Conservation (phyloP, 768 basidiomycete species). For the Panellus pusillus region DNA sequence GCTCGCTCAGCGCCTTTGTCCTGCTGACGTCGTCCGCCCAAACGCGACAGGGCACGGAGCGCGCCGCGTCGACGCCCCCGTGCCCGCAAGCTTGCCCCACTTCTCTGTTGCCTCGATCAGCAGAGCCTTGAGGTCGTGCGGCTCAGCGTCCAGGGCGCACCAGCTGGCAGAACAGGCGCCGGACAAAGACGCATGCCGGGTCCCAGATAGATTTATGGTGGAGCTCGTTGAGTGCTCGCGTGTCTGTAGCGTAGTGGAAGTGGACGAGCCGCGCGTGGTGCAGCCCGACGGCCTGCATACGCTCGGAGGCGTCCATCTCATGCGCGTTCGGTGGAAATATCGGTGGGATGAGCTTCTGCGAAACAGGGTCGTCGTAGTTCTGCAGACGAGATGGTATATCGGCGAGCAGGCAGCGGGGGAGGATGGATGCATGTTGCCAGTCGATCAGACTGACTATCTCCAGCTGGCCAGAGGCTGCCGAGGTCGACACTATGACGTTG, state of each 20-base stretch:
- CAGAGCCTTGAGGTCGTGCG: conserved; percentile 42
- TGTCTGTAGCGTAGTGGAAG: no score
- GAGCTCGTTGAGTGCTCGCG: conserved; percentile 11
- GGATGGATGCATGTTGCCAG: conserved; percentile 58
- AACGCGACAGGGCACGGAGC: conserved; percentile 47
- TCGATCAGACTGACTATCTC: conserved; percentile 46
- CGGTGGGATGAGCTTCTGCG: no score
- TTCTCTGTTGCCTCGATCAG: conserved; percentile 44
- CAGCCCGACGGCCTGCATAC: no score
- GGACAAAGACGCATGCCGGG: conserved; percentile 33
- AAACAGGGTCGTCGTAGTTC: no score
- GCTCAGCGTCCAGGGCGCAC: conserved; percentile 53
- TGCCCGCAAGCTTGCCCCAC: conserved; percentile 42
- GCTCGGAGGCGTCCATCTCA: no score
- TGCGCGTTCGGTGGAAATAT: no score
- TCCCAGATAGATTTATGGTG: conserved; percentile 44
- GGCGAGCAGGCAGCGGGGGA: conserved; percentile 46
- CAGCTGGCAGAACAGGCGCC: conserved; percentile 43
- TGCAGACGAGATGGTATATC: no score
- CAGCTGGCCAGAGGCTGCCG: conserved; percentile 39
- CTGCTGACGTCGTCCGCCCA: conserved; percentile 42
- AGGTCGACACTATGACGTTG: conserved; percentile 50
- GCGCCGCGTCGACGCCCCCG: conserved; percentile 19
- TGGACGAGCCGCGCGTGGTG: no score
- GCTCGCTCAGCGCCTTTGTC: conserved; percentile 43